phyloP scores from a whole-genome alignment of 495 filamentous ascomycete genomes.

The Astrothelium macrocarpum region DNA sequence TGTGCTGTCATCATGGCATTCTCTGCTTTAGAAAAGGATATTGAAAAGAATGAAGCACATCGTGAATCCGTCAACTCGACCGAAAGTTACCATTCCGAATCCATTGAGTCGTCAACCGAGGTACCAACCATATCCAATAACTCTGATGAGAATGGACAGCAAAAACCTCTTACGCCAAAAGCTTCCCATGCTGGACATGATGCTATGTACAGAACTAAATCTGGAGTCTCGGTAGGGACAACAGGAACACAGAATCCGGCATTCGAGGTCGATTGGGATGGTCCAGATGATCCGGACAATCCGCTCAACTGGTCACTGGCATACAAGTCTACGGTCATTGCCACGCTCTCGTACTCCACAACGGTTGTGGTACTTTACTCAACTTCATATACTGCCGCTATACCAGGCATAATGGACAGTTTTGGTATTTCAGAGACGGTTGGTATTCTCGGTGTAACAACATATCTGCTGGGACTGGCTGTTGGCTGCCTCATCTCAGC shows the following conservation, averaged over 20 bases:
- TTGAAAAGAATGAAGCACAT: neutral
- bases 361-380: slow-evolving; percentile 75
- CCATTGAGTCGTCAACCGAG: neutral
- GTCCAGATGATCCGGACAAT: slow-evolving; percentile 54
- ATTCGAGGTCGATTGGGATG: slow-evolving; percentile 68
- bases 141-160: neutral
- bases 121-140: neutral
- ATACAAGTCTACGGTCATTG: slow-evolving; percentile 56
- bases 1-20: neutral
- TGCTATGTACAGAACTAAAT: neutral
- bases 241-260: slow-evolving; percentile 51
- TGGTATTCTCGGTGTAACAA: slow-evolving; percentile 67
- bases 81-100: neutral
- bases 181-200: neutral
- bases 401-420: slow-evolving; percentile 54
- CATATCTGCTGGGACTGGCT: slow-evolving; percentile 67
- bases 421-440: slow-evolving; percentile 51
- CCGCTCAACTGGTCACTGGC: slow-evolving; percentile 65
- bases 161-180: neutral
- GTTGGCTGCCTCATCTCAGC: slow-evolving; percentile 64
- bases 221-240: slow-evolving; percentile 28
- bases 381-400: slow-evolving; percentile 68
- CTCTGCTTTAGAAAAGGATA: neutral
- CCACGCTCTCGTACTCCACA: slow-evolving; percentile 60
- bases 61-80: neutral